Percentiles rank a stretch among this genome's conserved stretches.
Conservation (phyloP, 306 rosid species). For the Quercus glauca region DNA sequence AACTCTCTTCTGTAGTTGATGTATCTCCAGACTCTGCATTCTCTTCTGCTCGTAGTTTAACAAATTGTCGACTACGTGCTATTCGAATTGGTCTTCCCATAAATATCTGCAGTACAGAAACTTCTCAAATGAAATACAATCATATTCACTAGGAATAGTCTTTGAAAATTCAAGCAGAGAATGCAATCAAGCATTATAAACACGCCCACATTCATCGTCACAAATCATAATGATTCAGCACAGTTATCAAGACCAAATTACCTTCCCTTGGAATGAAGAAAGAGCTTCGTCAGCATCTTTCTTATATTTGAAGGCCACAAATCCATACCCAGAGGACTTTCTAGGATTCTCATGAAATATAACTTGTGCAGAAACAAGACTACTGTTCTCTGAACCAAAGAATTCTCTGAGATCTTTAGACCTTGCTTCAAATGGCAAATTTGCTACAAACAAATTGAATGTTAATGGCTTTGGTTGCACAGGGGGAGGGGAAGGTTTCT, state of each 20-base stretch:
- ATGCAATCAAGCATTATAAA: background rate
- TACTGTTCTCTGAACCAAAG: constrained; percentile 53
- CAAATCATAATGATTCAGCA: constrained; percentile 4
- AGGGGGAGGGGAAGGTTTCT: constrained; percentile 41
- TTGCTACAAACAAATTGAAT: constrained; percentile 79
- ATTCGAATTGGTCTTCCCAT: constrained; percentile 77
- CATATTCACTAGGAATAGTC: constrained; percentile 1
- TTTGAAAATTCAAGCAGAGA: background rate
- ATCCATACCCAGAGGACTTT: constrained; percentile 82
- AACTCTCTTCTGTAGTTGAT: constrained; percentile 21
- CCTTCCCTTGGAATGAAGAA: constrained; percentile 74
- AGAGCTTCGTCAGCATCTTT: constrained; percentile 80
- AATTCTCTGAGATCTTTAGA: constrained; percentile 74
- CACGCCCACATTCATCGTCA: background rate
- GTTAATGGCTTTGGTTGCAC: constrained; percentile 51
- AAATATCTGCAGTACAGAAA: constrained; percentile 48
- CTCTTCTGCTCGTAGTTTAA: constrained; percentile 39
- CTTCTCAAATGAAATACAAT: background rate
- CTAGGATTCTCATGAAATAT: constrained; percentile 67
- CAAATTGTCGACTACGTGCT: constrained; percentile 68
- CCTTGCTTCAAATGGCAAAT: constrained; percentile 68
- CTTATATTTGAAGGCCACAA: constrained; percentile 79
- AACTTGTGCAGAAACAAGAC: constrained; percentile 62
- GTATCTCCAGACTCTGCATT: constrained; percentile 32
- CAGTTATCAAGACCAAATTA: constrained; percentile 24